Conservation (phyloP, 768 basidiomycete species). For the Leccinum broughii region DNA sequence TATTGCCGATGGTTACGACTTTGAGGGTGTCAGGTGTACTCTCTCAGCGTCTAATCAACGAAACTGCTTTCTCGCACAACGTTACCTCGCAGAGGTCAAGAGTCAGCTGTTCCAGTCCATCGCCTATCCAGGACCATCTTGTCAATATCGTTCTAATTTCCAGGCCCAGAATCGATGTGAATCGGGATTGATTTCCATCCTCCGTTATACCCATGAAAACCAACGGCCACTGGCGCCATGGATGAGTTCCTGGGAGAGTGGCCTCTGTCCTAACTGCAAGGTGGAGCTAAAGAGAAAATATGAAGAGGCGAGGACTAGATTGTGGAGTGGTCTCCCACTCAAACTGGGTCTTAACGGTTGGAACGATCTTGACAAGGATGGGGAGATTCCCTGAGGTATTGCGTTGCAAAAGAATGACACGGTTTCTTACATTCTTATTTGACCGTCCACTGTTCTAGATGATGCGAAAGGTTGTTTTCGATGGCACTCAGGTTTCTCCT, state of each 20-base stretch:
- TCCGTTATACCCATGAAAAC: background rate
- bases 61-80: constrained; percentile 5
- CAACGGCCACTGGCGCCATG: constrained; percentile 1
- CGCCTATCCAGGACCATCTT: background rate
- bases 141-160: background rate
- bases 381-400: background rate
- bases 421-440: background rate
- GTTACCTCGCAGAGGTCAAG: background rate
- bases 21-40: background rate
- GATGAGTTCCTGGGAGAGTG: constrained; percentile 1
- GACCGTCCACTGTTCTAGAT: background rate
- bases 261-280: background rate
- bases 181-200: background rate
- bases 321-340: constrained; percentile 6
- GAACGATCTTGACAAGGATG: constrained; percentile 8
- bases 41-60: constrained; percentile 1
- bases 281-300: background rate
- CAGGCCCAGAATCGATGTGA: background rate
- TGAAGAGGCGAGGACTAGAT: background rate
- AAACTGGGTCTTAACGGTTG: constrained; percentile 6
- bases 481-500: background rate
- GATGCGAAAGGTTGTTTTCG: background rate
- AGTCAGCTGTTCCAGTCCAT: background rate
- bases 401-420: background rate
- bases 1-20: constrained; percentile 15